Evolutionary conservation across 2,329 filamentous ascomycete genomes (phyloP).

Genomic region (Penicillium sp.): DNA sequence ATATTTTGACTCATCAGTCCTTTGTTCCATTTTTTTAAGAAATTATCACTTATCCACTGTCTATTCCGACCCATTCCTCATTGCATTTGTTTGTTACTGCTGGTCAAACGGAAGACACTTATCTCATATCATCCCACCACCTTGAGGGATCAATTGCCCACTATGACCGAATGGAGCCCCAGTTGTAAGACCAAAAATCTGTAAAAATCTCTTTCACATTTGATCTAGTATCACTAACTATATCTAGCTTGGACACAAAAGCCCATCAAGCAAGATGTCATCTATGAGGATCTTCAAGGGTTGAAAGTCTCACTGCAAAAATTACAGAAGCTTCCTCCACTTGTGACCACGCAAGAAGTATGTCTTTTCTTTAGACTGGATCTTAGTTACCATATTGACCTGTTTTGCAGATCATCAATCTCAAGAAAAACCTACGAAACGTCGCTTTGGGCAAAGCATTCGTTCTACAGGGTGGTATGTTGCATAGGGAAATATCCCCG

Average conservation of each 20-base stretch:
- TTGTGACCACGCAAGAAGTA: slow-evolving; percentile 50
- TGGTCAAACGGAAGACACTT: background rate
- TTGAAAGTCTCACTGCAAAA: slow-evolving; percentile 44
- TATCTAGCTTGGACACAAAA: slow-evolving; percentile 44
- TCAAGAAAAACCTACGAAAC: slow-evolving; percentile 77
- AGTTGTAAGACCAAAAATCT: slow-evolving; percentile 23
- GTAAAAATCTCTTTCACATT: background rate
- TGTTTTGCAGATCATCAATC: slow-evolving; percentile 62
- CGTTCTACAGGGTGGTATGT: slow-evolving; percentile 78
- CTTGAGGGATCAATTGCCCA: background rate
- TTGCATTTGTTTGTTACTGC: background rate
- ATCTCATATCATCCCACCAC: background rate
- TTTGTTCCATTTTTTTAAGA: background rate
- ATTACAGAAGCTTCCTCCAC: slow-evolving; percentile 46
- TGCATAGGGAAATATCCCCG: background rate
- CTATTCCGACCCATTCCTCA: no score
- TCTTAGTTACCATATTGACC: slow-evolving; percentile 3
- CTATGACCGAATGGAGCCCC: slow-evolving; percentile 34
- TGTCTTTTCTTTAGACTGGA: background rate
- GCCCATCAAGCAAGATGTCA: slow-evolving; percentile 49
- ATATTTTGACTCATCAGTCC: background rate
- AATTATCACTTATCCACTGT: background rate
- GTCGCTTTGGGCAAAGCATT: slow-evolving; percentile 90
- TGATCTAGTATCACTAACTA: background rate
- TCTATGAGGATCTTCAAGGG: slow-evolving; percentile 45